Evolutionary conservation across 331 rosid species (phyloP).

Genomic region (Acacia concinna): DNA sequence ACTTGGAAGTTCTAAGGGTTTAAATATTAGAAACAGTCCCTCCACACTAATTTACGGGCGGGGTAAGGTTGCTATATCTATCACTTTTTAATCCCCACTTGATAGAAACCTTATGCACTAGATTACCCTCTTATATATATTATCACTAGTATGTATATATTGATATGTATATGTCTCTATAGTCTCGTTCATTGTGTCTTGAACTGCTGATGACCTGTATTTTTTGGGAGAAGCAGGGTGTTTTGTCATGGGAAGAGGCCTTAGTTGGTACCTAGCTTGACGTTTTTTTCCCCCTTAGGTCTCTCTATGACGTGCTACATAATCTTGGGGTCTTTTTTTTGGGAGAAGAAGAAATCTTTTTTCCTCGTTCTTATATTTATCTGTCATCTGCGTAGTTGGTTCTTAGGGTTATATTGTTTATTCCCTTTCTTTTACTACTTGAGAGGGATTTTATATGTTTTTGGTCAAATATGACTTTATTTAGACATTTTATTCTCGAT

Average conservation of each 20-base stretch:
- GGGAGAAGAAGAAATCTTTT: background rate
- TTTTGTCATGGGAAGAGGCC: background rate
- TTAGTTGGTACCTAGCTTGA: background rate
- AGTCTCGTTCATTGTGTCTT: background rate
- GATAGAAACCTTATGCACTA: too few species aligned
- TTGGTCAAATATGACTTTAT: background rate
- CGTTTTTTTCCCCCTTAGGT: background rate
- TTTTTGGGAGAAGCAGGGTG: background rate
- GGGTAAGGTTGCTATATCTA: too few species aligned
- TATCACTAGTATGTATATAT: background rate
- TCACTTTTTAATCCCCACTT: too few species aligned
- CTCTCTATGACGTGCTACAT: background rate
- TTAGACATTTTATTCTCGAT: background rate
- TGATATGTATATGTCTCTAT: background rate
- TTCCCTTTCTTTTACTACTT: background rate
- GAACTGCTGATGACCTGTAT: background rate
- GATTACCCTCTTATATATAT: too few species aligned
- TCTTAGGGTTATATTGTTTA: background rate
- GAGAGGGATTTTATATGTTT: background rate
- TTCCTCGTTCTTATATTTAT: background rate
- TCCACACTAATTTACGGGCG: rapidly evolving
- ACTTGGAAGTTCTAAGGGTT: too few species aligned
- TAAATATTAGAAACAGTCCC: too few species aligned
- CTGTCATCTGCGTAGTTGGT: background rate
- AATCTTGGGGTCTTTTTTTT: background rate